Evolutionary conservation across 2,329 filamentous ascomycete species (phyloP).

Genomic region (Aspergillus terreus): DNA sequence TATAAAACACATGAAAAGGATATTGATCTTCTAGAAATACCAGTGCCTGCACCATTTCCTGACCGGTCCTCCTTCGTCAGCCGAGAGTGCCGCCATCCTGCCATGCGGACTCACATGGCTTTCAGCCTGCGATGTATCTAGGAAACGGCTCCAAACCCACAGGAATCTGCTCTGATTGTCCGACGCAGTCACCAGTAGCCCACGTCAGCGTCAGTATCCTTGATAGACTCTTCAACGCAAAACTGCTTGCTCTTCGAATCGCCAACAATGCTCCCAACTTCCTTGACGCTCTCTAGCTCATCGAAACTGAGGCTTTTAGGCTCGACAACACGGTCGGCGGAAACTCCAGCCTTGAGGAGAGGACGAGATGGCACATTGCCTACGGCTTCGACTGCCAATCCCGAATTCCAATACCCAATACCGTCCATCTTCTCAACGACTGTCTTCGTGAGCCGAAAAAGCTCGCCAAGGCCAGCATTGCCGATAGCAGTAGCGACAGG

Average conservation of each 20-base stretch:
- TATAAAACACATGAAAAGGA: too few relatives aligned
- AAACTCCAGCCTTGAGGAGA: not conserved
- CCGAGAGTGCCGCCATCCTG: too few relatives aligned
- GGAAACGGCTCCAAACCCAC: too few relatives aligned
- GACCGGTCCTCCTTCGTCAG: too few relatives aligned
- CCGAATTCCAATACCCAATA: constrained; percentile 30
- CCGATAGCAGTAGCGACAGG: constrained; percentile 26
- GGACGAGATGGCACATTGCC: not conserved
- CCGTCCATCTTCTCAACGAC: constrained; percentile 37
- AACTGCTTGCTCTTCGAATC: not conserved
- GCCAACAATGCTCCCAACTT: constrained; percentile 14
- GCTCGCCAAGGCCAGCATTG: constrained; percentile 20
- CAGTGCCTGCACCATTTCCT: too few relatives aligned
- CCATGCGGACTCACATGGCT: too few relatives aligned
- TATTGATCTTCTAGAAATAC: too few relatives aligned
- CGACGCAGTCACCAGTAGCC: not conserved
- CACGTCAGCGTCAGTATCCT: not conserved
- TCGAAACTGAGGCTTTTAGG: constrained; percentile 12
- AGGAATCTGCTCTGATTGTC: not conserved
- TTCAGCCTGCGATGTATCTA: too few relatives aligned
- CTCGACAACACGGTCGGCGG: not conserved
- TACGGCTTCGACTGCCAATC: constrained; percentile 2
- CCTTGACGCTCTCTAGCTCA: constrained; percentile 19
- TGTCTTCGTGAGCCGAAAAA: constrained; percentile 28
- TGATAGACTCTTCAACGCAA: not conserved